phyloP scores from a whole-genome alignment of 495 filamentous ascomycete species.

The Tuber aestivum region DNA sequence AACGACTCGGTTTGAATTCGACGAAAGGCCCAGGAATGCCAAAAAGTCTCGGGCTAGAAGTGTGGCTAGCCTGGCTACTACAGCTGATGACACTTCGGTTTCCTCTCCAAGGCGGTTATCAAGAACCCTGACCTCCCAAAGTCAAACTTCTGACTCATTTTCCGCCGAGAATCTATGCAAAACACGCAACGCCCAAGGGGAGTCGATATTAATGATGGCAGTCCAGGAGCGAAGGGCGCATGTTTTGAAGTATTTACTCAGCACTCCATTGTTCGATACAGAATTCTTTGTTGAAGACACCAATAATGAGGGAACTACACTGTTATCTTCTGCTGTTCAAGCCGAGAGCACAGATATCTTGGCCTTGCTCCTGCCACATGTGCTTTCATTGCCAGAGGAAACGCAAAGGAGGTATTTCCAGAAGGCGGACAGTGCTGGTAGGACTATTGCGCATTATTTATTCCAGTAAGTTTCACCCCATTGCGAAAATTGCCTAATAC shows the following conservation, averaged over 20 bases:
- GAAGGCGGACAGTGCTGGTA: constrained; percentile 72
- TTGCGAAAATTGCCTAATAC: not conserved
- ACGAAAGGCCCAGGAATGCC: constrained; percentile 24
- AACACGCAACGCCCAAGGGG: constrained; percentile 50
- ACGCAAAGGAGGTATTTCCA: constrained; percentile 58
- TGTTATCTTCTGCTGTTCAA: constrained; percentile 92
- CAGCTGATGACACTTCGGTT: constrained; percentile 30
- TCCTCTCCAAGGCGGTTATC: constrained; percentile 27
- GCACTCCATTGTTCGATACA: constrained; percentile 49
- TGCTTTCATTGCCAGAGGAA: constrained; percentile 53
- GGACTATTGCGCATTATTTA: constrained; percentile 90
- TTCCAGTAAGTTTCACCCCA: constrained; percentile 56
- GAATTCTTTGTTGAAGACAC: constrained; percentile 76
- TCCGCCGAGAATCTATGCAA: constrained; percentile 39
- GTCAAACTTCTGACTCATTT: constrained; percentile 37
- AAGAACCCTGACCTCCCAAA: constrained; percentile 37
- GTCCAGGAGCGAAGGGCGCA: constrained; percentile 67
- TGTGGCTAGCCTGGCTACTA: constrained; percentile 36
- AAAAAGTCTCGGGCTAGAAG: constrained; percentile 28
- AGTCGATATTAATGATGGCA: constrained; percentile 95
- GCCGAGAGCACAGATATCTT: constrained; percentile 68
- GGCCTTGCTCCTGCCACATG: constrained; percentile 64
- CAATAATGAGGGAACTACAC: constrained; percentile 80
- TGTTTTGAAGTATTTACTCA: constrained; percentile 70
- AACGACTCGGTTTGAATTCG: constrained; percentile 35